Percentiles rank a stretch among this genome's conserved stretches.
Conservation (phyloP, 306 rosid genomes). For the Biancaea sappan region DNA sequence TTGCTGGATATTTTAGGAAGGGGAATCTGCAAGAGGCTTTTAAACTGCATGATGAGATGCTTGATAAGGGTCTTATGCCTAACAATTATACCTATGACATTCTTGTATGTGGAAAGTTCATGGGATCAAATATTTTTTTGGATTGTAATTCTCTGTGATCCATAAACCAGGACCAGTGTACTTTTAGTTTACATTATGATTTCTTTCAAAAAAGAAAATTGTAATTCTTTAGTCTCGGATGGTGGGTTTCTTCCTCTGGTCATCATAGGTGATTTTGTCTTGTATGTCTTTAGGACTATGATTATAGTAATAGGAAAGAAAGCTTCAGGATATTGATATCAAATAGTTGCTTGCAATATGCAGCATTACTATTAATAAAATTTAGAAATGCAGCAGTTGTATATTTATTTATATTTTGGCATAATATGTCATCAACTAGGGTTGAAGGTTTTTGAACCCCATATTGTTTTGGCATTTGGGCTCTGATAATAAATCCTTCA, state of each 20-base stretch:
- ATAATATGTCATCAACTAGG: constrained; percentile 53
- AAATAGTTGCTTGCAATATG: not conserved
- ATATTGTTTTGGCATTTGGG: constrained; percentile 66
- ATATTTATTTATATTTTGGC: constrained; percentile 25
- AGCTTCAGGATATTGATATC: not conserved
- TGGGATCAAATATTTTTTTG: constrained; percentile 34
- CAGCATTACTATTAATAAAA: not conserved
- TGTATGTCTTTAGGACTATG: not conserved
- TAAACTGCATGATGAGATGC: constrained; percentile 86
- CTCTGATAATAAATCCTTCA: constrained; percentile 74
- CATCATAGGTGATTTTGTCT: not conserved
- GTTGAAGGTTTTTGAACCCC: constrained; percentile 73
- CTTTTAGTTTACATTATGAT: not conserved
- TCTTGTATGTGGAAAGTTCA: constrained; percentile 67
- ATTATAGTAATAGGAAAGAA: not conserved
- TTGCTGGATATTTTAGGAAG: constrained; percentile 68
- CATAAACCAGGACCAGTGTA: not conserved
- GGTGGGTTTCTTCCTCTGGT: not conserved
- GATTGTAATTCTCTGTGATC: not conserved
- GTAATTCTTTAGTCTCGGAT: not conserved
- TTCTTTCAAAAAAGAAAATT: not conserved
- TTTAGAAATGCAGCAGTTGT: constrained; percentile 9
- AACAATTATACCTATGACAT: constrained; percentile 63
- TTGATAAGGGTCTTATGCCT: constrained; percentile 72
- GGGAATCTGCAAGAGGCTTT: constrained; percentile 76